Conservation (phyloP, 2,329 filamentous ascomycete genomes). For the Orbilia oligospora region DNA sequence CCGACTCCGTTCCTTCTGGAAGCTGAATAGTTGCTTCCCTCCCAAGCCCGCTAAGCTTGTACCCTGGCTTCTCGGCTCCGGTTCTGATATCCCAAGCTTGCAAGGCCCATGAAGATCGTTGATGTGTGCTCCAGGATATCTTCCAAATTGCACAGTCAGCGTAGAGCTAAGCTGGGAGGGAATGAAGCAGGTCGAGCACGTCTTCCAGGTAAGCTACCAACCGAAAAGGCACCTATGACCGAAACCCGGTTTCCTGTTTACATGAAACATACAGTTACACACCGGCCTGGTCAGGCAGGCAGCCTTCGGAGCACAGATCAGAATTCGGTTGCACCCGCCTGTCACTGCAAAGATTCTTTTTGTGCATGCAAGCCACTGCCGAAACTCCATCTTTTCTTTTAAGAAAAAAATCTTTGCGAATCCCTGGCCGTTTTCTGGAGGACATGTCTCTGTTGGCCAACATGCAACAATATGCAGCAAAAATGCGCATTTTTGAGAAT, state of each 20-base stretch:
- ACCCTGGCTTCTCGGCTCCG: conserved; percentile 31
- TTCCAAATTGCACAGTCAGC: conserved; percentile 14
- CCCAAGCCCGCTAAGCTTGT: conserved; percentile 14
- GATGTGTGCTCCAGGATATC: conserved; percentile 8
- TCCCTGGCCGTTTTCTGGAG: not conserved
- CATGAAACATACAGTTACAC: conserved; percentile 57
- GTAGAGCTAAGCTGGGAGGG: not conserved
- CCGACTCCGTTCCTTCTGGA: conserved; percentile 42
- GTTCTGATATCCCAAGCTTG: conserved; percentile 20
- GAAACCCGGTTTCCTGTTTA: conserved; percentile 44
- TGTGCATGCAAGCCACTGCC: conserved; percentile 19
- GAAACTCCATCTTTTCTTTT: not conserved
- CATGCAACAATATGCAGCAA: conserved; percentile 7
- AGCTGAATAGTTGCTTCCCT: conserved; percentile 23
- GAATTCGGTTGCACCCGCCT: conserved; percentile 21
- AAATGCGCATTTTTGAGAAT: conserved; percentile 42
- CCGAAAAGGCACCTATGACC: conserved; percentile 15
- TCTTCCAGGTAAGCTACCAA: conserved; percentile 32
- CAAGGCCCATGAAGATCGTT: conserved; percentile 1
- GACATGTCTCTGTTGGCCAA: conserved; percentile 33
- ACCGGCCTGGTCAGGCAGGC: conserved; percentile 44
- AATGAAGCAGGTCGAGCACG: conserved; percentile 18
- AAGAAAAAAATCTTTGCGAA: not conserved
- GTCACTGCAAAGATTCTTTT: conserved; percentile 2
- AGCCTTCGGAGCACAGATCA: conserved; percentile 12